These are phyloP conservation scores for Candida chilensis DNA, from an alignment of 805 yeast species.

Conservation along the genomic window DNA sequence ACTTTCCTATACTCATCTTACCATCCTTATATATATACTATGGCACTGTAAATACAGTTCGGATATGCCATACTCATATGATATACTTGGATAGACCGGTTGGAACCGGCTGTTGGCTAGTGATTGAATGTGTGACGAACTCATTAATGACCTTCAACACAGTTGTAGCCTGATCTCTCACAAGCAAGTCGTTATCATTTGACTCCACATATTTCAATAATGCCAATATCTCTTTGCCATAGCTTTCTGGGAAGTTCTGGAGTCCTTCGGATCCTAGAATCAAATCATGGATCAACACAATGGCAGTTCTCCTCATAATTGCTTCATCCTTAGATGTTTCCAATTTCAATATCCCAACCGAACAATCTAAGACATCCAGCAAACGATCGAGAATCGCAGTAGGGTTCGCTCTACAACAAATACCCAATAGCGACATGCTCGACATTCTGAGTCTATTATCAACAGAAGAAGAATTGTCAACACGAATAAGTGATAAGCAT, in stretches of 20 bases:
- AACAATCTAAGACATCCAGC: conserved; percentile 60
- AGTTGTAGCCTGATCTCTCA: conserved; percentile 44
- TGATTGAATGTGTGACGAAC: too few relatives aligned
- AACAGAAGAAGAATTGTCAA: conserved; percentile 9
- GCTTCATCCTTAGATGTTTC: conserved; percentile 37
- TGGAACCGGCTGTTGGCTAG: too few relatives aligned
- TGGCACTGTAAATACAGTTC: too few relatives aligned
- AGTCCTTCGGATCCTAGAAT: conserved; percentile 35
- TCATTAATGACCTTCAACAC: conserved; percentile 23
- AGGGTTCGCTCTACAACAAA: conserved; percentile 52
- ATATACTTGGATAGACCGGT: too few relatives aligned
- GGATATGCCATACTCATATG: too few relatives aligned
- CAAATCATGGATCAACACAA: conserved; percentile 58
- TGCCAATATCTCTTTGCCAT: conserved; percentile 30
- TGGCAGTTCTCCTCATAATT: conserved; percentile 66
- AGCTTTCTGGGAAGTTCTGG: conserved; percentile 38
- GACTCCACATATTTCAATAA: conserved; percentile 32
- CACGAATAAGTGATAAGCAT: conserved; percentile 29
- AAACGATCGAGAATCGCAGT: conserved; percentile 38
- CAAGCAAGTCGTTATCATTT: conserved; percentile 48
- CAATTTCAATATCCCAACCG: conserved; percentile 62
- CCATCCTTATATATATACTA: too few relatives aligned
- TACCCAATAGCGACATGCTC: conserved; percentile 78
- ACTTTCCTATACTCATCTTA: too few relatives aligned
- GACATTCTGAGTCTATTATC: conserved; percentile 76